A percentile compares a stretch with the other conserved stretches of the same genome.
phyloP scores from a whole-genome alignment of 331 rosid species.

The Malus hybrid region DNA sequence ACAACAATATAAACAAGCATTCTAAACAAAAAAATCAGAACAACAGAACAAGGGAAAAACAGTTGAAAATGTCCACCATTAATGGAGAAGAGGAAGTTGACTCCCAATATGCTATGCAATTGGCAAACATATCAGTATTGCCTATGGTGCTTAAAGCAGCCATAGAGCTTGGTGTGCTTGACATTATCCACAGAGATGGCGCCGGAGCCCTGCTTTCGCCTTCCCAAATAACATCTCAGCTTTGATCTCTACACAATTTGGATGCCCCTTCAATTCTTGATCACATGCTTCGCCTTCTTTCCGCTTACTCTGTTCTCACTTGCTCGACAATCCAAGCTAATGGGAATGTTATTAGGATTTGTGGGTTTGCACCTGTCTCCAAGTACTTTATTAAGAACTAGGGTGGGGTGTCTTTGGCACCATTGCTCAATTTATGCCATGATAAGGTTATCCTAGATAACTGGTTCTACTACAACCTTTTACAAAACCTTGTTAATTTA shows the following conservation, averaged over 20 bases:
- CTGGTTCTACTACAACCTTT: not conserved
- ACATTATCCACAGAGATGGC: slow-evolving; percentile 15
- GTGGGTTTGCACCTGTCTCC: slow-evolving; percentile 12
- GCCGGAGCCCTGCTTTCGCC: slow-evolving; percentile 9
- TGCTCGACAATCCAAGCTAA: not conserved
- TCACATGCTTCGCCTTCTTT: slow-evolving; percentile 10
- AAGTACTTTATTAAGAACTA: slow-evolving; percentile 1
- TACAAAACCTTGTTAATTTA: no score
- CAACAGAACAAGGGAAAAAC: not conserved
- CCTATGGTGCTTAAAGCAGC: slow-evolving; percentile 16
- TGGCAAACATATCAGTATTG: no score
- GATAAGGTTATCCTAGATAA: slow-evolving; percentile 4
- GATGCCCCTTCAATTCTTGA: slow-evolving; percentile 11
- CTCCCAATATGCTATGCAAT: not conserved
- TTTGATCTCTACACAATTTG: not conserved
- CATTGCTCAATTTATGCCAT: not conserved
- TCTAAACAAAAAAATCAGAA: not conserved
- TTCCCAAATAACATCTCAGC: slow-evolving; percentile 9
- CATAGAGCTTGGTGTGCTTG: slow-evolving; percentile 11
- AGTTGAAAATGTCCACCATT: not conserved
- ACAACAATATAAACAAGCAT: not conserved
- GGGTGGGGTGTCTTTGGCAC: slow-evolving; percentile 8
- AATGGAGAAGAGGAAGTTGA: slow-evolving; percentile 1
- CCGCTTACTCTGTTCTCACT: slow-evolving; percentile 8
- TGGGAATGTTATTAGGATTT: slow-evolving; percentile 1